Percentiles rank a stretch among this genome's conserved stretches.
Conservation (phyloP, 2,329 filamentous ascomycete genomes). For the Phaeosphaeriaceae sp. region DNA sequence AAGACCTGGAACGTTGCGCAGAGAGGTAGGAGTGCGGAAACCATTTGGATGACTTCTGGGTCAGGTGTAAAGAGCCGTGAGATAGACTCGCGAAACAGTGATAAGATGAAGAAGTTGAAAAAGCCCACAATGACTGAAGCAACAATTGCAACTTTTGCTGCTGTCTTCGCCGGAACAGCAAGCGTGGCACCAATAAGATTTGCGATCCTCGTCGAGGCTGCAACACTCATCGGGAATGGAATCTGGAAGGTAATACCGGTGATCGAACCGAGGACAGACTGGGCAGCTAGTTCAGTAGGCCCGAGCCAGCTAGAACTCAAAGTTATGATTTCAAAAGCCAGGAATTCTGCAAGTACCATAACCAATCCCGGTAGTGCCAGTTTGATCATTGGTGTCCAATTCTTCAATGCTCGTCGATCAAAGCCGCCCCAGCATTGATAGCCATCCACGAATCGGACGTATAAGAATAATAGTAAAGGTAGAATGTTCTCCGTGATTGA, state of each 20-base stretch:
- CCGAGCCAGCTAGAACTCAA: conserved; percentile 82
- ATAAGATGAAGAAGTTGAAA: conserved; percentile 76
- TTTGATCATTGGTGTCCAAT: conserved; percentile 85
- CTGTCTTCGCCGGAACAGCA: conserved; percentile 78
- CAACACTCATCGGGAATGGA: conserved; percentile 89
- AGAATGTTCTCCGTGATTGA: conserved; percentile 77
- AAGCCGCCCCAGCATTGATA: conserved; percentile 83
- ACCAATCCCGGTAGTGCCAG: conserved; percentile 87
- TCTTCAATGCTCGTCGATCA: conserved; percentile 69
- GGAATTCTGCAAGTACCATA: conserved; percentile 93
- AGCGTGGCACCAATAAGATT: conserved; percentile 90
- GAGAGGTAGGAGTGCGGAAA: conserved; percentile 73
- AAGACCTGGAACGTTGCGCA: conserved; percentile 90
- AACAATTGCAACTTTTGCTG: conserved; percentile 76
- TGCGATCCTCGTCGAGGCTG: conserved; percentile 84
- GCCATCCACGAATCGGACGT: conserved; percentile 74
- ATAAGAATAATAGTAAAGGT: conserved; percentile 73
- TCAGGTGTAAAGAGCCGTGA: conserved; percentile 76
- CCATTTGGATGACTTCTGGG: conserved; percentile 69
- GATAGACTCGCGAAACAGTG: conserved; percentile 72
- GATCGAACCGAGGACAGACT: conserved; percentile 82
- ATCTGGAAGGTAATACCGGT: conserved; percentile 86
- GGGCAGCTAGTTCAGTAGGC: conserved; percentile 80
- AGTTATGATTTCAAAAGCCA: conserved; percentile 91
- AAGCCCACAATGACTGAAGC: conserved; percentile 74